A percentile compares a stretch with the other conserved stretches of the same genome.
These are phyloP conservation scores for Coccomyxa sp. DNA, from an alignment of 139 green algal species.

Conservation along the genomic window DNA sequence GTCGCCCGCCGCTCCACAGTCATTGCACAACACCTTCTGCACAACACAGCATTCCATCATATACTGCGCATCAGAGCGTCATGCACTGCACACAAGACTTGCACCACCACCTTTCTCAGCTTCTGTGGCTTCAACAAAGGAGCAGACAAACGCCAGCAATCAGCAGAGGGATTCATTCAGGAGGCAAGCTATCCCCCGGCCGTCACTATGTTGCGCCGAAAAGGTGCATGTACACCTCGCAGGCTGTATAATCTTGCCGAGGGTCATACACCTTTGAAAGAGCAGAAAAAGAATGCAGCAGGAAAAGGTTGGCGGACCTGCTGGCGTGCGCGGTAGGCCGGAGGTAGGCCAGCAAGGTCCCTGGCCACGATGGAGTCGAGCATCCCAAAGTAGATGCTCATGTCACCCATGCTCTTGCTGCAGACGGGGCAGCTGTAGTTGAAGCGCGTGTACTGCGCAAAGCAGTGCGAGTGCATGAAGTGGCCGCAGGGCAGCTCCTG, in stretches of 20 bases:
- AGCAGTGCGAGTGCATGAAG: conserved; percentile 95
- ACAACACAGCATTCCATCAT: background rate
- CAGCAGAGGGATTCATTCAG: background rate
- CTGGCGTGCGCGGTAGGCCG: conserved; percentile 49
- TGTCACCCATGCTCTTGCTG: conserved; percentile 92
- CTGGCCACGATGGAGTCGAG: conserved; percentile 84
- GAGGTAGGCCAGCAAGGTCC: conserved; percentile 59
- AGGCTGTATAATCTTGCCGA: background rate
- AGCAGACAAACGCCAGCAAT: background rate
- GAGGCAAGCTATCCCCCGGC: background rate
- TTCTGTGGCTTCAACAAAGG: background rate
- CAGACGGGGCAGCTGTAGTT: conserved; percentile 95
- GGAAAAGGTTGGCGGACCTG: conserved; percentile 5
- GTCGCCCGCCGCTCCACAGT: conserved; percentile 68
- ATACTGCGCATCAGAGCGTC: background rate
- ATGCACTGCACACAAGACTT: background rate
- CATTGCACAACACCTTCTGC: conserved; percentile 92
- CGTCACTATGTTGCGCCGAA: background rate
- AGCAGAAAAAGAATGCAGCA: background rate
- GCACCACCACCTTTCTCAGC: background rate
- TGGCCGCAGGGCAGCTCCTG: conserved; percentile 93
- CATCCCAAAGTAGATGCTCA: conserved; percentile 97
- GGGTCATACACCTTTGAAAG: background rate
- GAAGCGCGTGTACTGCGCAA: conserved; percentile 82
- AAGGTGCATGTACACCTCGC: background rate